Percentiles rank a stretch among this genome's conserved stretches.
These are phyloP conservation scores for Amauroascus niger DNA, from an alignment of 2,329 filamentous ascomycete species.

Conservation along the genomic window DNA sequence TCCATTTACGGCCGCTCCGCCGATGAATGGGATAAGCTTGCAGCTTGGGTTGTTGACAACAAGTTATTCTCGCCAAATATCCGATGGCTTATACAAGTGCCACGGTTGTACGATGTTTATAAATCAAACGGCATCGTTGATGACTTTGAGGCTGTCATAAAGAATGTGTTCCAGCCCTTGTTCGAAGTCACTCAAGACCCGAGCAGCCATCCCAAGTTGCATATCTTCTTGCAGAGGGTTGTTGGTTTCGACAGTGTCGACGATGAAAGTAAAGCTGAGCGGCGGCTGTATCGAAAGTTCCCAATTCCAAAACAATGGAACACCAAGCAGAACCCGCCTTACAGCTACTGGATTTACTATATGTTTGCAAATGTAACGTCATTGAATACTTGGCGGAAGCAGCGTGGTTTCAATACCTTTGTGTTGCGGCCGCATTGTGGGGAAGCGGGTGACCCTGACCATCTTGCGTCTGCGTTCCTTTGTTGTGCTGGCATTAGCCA, in stretches of 20 bases:
- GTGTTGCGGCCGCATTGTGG: slow-evolving; percentile 87
- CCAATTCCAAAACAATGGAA: slow-evolving; percentile 82
- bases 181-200: slow-evolving; percentile 92
- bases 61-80: slow-evolving; percentile 97
- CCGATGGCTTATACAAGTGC: slow-evolving; percentile 92
- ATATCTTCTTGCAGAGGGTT: slow-evolving; percentile 87
- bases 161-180: slow-evolving; percentile 84
- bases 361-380: slow-evolving; percentile 89
- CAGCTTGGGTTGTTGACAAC: slow-evolving; percentile 95
- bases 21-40: slow-evolving; percentile 95
- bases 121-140: slow-evolving; percentile 80
- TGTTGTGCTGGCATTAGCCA: slow-evolving; percentile 97
- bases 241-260: slow-evolving; percentile 97
- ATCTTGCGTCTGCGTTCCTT: slow-evolving; percentile 80
- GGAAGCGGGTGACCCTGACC: slow-evolving; percentile 93
- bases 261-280: slow-evolving; percentile 93
- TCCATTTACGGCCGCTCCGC: slow-evolving; percentile 89
- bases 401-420: slow-evolving; percentile 92
- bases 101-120: slow-evolving; percentile 90
- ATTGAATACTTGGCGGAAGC: slow-evolving; percentile 82
- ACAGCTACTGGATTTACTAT: slow-evolving; percentile 99
- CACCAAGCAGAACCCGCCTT: slow-evolving; percentile 90
- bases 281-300: slow-evolving; percentile 90
- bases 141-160: slow-evolving; percentile 80
- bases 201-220: slow-evolving; percentile 76